Conservation (phyloP, 164 flowering plant species). For the Stephania cephalantha region DNA sequence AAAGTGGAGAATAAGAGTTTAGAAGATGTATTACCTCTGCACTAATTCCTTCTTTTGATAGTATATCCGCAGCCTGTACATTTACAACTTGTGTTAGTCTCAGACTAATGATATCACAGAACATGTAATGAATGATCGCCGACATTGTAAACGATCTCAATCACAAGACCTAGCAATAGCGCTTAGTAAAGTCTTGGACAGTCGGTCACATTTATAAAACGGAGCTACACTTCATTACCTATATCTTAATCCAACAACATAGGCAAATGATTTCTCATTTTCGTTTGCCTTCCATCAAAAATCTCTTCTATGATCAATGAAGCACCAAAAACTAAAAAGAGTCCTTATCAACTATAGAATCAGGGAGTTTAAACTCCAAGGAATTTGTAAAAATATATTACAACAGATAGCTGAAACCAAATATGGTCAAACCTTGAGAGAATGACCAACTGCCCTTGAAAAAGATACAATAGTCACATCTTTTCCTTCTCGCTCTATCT, state of each 20-base stretch:
- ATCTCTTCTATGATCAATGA: too few species aligned
- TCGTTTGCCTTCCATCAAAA: too few species aligned
- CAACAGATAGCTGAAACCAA: background rate
- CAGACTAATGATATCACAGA: background rate
- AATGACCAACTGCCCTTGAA: slow-evolving; percentile 89
- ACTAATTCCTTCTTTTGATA: slow-evolving; percentile 83
- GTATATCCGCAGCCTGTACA: slow-evolving; percentile 86
- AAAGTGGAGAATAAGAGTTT: background rate
- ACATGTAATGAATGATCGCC: background rate
- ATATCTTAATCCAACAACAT: too few species aligned
- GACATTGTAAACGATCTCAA: background rate
- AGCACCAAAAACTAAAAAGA: background rate
- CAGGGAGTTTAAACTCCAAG: background rate
- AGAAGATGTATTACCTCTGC: slow-evolving; percentile 62
- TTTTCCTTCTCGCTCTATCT: slow-evolving; percentile 87
- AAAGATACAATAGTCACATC: slow-evolving; percentile 83
- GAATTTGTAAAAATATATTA: background rate
- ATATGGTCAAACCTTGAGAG: slow-evolving; percentile 61
- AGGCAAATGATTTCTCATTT: too few species aligned
- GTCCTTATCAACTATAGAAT: background rate
- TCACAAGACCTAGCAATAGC: background rate
- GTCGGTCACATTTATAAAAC: too few species aligned
- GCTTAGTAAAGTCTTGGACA: background rate
- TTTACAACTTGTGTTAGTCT: background rate
- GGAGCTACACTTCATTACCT: too few species aligned